Base-by-base conservation (phyloP, 257 asterid species). In the Paulownia fortunei region DNA sequence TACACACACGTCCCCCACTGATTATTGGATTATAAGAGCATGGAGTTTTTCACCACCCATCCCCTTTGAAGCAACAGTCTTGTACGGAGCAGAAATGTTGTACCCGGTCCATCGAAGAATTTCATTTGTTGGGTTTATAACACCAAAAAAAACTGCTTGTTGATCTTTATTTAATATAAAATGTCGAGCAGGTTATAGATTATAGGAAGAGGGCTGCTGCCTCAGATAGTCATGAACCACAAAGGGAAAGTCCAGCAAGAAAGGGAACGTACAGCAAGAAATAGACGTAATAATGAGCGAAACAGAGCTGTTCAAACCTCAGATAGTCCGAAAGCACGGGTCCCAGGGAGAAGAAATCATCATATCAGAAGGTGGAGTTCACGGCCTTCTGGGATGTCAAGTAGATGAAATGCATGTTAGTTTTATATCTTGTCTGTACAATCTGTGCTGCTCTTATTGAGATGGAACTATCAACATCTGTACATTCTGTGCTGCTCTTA, bases 221-320 rank as follows among this genome's bases (percentile, higher is more conserved):
- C 56, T 34, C 86, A 56, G 36, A 30, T 30, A 30, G 2, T 30
- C 36, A 30, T 30, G 82, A 64, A 59, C 74, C 82, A 58, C 65
- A 71, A 73, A 74, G 19, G 26, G 77, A 21, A 67, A 79, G 68
- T 77, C 82, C 88, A 3, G 62, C 79, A 51, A 79, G 78, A 82
- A 67, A 4, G 36, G 36, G 36, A 30, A 30, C 2, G 36, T 30
- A 1, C 36, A 30, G 36, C 36, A 30, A 30, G 36, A 30, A 30
- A 4, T 30, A 30, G 2, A 30, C 4, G 36, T 30, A n/a, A n/a
- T n/a, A n/a, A n/a, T n/a, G n/a, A 30, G 36, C 61, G 19, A 84
- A 85, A 68, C 59, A 74, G 90, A 58, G 66, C 67, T 30, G 79
- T 87, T 54, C 83, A 19, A 4, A 84, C 86, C 26, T 79, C 86